Evolutionary conservation across 192 early-diverging fungal genomes (phyloP).

Genomic region (Chytriomyces sp.): DNA sequence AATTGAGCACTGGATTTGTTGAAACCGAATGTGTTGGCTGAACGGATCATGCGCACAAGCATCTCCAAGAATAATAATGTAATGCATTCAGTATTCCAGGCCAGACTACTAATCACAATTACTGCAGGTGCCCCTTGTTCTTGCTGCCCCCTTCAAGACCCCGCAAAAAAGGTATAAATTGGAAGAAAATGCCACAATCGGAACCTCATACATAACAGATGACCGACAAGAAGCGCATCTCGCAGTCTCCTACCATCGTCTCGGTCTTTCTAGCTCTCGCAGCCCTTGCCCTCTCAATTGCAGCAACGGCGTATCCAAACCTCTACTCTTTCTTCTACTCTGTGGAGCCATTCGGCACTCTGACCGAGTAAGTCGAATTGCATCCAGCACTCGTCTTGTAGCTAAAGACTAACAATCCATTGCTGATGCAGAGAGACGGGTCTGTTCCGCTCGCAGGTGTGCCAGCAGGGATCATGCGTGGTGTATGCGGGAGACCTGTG

Average conservation of each 20-base stretch:
- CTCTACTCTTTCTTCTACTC: constrained; percentile 1
- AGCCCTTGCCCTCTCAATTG: neutral
- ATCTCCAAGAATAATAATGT: no score
- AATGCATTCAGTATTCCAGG: no score
- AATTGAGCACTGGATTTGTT: no score
- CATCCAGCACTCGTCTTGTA: neutral
- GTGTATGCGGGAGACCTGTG: constrained; percentile 13
- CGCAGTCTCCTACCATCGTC: neutral
- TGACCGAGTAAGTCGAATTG: neutral
- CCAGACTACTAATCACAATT: no score
- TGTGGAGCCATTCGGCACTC: neutral
- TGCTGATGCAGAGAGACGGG: constrained; percentile 1
- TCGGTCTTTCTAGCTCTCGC: neutral
- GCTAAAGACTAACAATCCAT: neutral
- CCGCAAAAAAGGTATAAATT: neutral
- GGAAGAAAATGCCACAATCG: no score
- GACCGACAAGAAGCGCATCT: neutral
- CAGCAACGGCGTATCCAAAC: neutral
- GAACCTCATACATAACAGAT: no score
- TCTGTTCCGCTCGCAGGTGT: neutral
- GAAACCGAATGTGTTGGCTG: no score
- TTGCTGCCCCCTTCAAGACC: no score
- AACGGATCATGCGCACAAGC: no score
- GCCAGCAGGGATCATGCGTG: neutral
- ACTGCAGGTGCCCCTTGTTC: no score